Evolutionary conservation across 2,329 filamentous ascomycete species (phyloP).

Genomic region (Colletotrichum lentis): DNA sequence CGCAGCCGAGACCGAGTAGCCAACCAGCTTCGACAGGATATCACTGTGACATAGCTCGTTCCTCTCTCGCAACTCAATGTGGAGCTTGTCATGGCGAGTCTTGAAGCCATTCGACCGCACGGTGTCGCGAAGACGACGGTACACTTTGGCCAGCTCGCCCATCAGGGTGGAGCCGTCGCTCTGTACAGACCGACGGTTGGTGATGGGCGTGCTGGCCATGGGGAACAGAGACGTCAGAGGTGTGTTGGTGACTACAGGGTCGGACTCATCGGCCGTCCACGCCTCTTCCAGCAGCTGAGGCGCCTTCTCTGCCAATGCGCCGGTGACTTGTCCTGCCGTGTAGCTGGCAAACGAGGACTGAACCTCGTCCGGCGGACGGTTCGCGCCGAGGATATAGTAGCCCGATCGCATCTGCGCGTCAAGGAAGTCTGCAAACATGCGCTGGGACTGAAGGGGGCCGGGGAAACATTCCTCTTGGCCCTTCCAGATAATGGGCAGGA

Average conservation of each 20-base stretch:
- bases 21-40: constrained; percentile 72
- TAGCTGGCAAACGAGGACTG: constrained; percentile 52
- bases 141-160: constrained; percentile 67
- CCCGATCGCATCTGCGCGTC: constrained; percentile 61
- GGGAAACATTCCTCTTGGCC: constrained; percentile 86
- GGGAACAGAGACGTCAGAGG: constrained; percentile 56
- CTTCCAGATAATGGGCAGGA: constrained; percentile 95
- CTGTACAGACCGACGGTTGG: constrained; percentile 46
- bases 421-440: constrained; percentile 74
- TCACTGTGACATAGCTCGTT: constrained; percentile 64
- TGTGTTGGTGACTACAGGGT: constrained; percentile 49
- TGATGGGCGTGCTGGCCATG: constrained; percentile 48
- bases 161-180: constrained; percentile 51
- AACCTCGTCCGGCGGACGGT: constrained; percentile 46
- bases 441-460: constrained; percentile 69
- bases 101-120: constrained; percentile 63
- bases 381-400: constrained; percentile 51
- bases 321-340: constrained; percentile 49
- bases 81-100: constrained; percentile 48
- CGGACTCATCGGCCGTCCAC: constrained; percentile 53
- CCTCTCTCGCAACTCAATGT: constrained; percentile 43
- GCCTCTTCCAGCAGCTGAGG: constrained; percentile 49
- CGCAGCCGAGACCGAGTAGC: constrained; percentile 84
- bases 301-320: constrained; percentile 51
- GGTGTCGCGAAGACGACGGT: constrained; percentile 67